These are phyloP conservation scores for Quercus aquifolioides DNA, from an alignment of 306 rosid species.

Conservation along the genomic window DNA sequence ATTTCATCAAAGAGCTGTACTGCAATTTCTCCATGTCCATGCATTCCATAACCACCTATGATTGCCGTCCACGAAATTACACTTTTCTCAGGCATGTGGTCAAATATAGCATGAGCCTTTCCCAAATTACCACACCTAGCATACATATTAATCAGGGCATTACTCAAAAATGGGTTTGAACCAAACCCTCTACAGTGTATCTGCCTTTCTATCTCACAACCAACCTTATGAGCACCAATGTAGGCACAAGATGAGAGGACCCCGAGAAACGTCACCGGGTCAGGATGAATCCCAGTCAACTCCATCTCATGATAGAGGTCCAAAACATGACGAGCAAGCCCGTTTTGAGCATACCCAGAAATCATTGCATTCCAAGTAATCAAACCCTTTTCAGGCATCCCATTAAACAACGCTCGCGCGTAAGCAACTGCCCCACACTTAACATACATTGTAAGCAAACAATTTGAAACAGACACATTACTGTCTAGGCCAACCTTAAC, in stretches of 20 bases:
- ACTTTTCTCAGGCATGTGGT: conserved; percentile 34
- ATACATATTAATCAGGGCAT: conserved; percentile 46
- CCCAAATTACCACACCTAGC: conserved; percentile 50
- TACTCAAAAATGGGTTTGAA: conserved; percentile 36
- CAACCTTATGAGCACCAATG: conserved; percentile 41
- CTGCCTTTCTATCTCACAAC: conserved; percentile 32
- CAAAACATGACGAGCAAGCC: conserved; percentile 62
- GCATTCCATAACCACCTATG: conserved; percentile 82
- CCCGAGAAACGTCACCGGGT: conserved; percentile 46
- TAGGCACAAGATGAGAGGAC: conserved; percentile 49
- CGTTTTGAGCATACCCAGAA: conserved; percentile 82
- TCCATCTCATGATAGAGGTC: conserved; percentile 52
- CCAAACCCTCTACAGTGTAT: conserved; percentile 25
- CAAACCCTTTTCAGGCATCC: conserved; percentile 58
- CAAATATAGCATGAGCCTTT: conserved; percentile 41
- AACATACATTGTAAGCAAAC: conserved; percentile 75
- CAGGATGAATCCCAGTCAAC: conserved; percentile 28
- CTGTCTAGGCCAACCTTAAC: conserved; percentile 47
- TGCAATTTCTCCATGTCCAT: conserved; percentile 74
- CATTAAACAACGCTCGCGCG: conserved; percentile 59
- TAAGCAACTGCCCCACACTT: conserved; percentile 57
- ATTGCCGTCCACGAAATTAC: conserved; percentile 51
- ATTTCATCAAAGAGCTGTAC: conserved; percentile 65
- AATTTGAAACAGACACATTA: conserved; percentile 57
- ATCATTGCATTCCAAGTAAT: conserved; percentile 91